Percentiles rank a stretch among this genome's conserved stretches.
Evolutionary conservation across 2,329 filamentous ascomycete species (phyloP).

Genomic region (Fusarium sp.): DNA sequence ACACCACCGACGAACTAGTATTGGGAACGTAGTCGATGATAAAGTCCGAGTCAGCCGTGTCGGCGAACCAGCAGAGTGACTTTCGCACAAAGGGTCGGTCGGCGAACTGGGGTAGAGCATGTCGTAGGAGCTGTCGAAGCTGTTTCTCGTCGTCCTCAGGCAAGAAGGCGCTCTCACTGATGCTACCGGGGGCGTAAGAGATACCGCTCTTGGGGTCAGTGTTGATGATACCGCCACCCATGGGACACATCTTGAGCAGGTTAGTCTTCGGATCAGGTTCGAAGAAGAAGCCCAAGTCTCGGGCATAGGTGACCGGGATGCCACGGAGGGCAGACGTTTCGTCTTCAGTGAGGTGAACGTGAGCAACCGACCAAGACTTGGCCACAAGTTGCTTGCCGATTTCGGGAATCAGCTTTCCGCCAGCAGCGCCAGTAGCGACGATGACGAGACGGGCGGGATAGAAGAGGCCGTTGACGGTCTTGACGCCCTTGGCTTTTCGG

Average conservation of each 20-base stretch:
- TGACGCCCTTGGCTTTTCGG: conserved; percentile 26
- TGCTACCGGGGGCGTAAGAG: conserved; percentile 52
- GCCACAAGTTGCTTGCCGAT: conserved; percentile 64
- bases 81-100: conserved; percentile 67
- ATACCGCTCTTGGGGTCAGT: conserved; percentile 46
- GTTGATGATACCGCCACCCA: conserved; percentile 68
- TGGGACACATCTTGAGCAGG: conserved; percentile 70
- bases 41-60: conserved; percentile 70
- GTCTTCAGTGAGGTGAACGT: conserved; percentile 66
- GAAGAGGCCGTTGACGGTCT: conserved; percentile 23
- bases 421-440: conserved; percentile 64
- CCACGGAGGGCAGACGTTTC: conserved; percentile 66
- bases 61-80: conserved; percentile 73
- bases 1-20: conserved; percentile 58
- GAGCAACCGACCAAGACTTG: conserved; percentile 70
- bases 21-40: conserved; percentile 69
- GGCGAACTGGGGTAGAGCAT: conserved; percentile 64
- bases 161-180: conserved; percentile 59
- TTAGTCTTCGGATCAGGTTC: conserved; percentile 70
- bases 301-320: conserved; percentile 70
- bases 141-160: conserved; percentile 65
- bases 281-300: conserved; percentile 74
- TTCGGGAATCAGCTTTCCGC: conserved; percentile 59
- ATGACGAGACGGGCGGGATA: conserved; percentile 56
- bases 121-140: conserved; percentile 61